These are phyloP conservation scores for Piper longum DNA, from an alignment of 164 flowering plant genomes.

Conservation along the genomic window DNA sequence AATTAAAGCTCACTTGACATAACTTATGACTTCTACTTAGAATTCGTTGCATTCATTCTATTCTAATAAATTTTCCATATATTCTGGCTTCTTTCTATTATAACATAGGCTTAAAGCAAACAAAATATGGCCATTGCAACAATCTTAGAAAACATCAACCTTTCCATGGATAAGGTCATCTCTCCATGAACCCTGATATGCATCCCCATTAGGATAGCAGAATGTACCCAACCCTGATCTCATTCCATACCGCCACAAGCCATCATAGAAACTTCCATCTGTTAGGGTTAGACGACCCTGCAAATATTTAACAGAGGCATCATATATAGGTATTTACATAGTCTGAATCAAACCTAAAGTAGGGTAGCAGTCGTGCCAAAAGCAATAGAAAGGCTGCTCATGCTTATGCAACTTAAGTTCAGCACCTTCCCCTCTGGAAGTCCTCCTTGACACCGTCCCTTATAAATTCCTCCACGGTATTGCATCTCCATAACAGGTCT, in stretches of 20 bases:
- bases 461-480: slow-evolving; percentile 67
- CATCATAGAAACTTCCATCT: slow-evolving; percentile 88
- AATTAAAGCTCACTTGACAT: too few relatives aligned
- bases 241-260: slow-evolving; percentile 83
- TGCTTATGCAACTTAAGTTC: not conserved
- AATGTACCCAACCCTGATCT: slow-evolving; percentile 74
- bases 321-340: not conserved
- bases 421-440: slow-evolving; percentile 97
- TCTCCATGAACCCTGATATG: slow-evolving; percentile 92
- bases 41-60: too few relatives aligned
- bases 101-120: too few relatives aligned
- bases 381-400: not conserved
- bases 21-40: too few relatives aligned
- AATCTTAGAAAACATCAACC: slow-evolving; percentile 21
- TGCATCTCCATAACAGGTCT: slow-evolving; percentile 61
- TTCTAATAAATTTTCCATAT: not conserved
- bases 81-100: not conserved
- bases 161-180: slow-evolving; percentile 95
- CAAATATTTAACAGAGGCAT: slow-evolving; percentile 2
- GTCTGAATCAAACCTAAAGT: not conserved
- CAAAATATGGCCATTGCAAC: not conserved
- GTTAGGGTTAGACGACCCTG: slow-evolving; percentile 64
- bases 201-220: slow-evolving; percentile 82
- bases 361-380: not conserved
- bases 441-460: slow-evolving; percentile 85